Evolutionary conservation across 192 early-diverging fungal species (phyloP).

Genomic region (Podochytrium sp.): DNA sequence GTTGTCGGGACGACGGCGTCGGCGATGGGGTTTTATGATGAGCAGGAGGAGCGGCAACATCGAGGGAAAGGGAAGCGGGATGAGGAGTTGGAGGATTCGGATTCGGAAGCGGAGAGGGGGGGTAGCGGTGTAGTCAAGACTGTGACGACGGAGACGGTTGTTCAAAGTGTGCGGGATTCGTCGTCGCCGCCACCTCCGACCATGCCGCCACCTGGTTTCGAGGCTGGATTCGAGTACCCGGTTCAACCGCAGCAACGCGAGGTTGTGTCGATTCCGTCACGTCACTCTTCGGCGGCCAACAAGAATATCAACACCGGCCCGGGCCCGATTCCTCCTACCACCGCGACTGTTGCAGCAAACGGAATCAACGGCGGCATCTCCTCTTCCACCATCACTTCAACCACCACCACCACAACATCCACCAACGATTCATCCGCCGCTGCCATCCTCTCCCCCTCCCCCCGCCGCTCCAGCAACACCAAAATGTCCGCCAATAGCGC

Average conservation of each 20-base stretch:
- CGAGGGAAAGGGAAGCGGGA: background rate
- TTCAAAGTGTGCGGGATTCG: too few species aligned
- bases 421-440: background rate
- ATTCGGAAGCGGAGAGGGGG: background rate
- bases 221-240: too few species aligned
- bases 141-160: background rate
- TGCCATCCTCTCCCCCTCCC: background rate
- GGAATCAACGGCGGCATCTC: too few species aligned
- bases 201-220: too few species aligned
- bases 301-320: too few species aligned
- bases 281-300: too few species aligned
- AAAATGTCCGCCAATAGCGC: constrained; percentile 12
- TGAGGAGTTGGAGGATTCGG: background rate
- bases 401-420: background rate
- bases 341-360: too few species aligned
- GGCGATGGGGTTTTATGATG: constrained; percentile 9
- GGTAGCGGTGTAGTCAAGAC: background rate
- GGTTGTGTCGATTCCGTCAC: too few species aligned
- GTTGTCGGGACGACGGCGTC: constrained; percentile 8
- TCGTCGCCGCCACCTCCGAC: too few species aligned
- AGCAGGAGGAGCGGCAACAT: background rate
- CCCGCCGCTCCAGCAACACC: background rate
- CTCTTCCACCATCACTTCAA: background rate
- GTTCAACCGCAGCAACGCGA: too few species aligned
- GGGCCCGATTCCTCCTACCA: too few species aligned